Evolutionary conservation across 2,329 filamentous ascomycete species (phyloP).

Genomic region (Lasiodiplodia sp.): DNA sequence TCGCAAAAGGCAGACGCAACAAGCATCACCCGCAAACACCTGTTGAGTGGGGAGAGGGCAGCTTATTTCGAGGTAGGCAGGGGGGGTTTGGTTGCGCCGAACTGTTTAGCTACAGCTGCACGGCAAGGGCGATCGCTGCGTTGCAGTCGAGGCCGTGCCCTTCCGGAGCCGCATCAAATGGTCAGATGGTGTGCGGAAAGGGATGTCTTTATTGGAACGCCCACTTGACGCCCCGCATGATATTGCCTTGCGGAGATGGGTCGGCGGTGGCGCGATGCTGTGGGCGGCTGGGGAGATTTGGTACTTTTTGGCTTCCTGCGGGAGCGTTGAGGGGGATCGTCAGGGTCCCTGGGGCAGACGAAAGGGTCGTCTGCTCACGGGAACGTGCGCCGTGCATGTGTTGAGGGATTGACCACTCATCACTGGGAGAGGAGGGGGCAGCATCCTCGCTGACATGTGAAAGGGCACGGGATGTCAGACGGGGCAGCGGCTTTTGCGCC

Average conservation of each 20-base stretch:
- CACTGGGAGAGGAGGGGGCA: neutral
- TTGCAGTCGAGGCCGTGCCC: neutral
- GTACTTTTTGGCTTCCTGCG: conserved; percentile 1
- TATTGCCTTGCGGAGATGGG: conserved; percentile 11
- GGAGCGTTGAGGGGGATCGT: conserved; percentile 27
- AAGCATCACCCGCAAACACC: neutral
- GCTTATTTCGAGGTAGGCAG: neutral
- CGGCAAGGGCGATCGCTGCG: conserved; percentile 1
- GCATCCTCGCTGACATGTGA: conserved; percentile 8
- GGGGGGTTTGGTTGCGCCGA: neutral
- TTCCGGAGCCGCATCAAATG: neutral
- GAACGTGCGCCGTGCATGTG: conserved; percentile 23
- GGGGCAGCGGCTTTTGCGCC: conserved; percentile 13
- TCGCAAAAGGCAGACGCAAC: neutral
- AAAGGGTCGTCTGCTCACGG: conserved; percentile 3
- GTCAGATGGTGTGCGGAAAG: neutral
- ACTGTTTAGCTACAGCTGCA: neutral
- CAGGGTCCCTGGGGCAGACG: conserved; percentile 11
- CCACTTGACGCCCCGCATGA: neutral
- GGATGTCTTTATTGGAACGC: neutral
- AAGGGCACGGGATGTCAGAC: conserved; percentile 6
- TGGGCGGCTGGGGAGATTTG: neutral
- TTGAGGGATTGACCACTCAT: conserved; percentile 24
- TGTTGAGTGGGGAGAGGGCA: neutral
- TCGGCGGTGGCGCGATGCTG: neutral